These are phyloP conservation scores for Apiosordaria backusii DNA, from an alignment of 495 filamentous ascomycete species.

Conservation along the genomic window DNA sequence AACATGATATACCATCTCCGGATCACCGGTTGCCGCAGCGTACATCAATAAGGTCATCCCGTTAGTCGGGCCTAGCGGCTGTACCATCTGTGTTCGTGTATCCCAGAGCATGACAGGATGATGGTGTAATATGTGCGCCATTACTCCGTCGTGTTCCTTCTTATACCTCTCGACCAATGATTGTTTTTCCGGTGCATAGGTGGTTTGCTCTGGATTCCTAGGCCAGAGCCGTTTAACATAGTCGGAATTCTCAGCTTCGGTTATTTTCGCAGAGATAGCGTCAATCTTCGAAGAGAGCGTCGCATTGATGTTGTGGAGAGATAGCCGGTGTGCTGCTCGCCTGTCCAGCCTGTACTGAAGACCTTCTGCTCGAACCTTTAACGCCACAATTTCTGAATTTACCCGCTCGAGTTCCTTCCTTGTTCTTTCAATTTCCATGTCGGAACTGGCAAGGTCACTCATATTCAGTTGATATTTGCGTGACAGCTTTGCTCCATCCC, in stretches of 20 bases:
- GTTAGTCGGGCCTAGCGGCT: neutral
- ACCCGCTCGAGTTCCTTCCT: neutral
- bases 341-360: no score
- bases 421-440: no score
- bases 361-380: no score
- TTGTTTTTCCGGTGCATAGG: neutral
- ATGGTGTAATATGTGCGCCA: neutral
- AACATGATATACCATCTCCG: neutral
- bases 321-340: no score
- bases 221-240: neutral
- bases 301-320: no score
- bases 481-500: neutral
- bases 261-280: no score
- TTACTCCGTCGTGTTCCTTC: neutral
- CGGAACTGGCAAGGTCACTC: no score
- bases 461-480: neutral
- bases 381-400: no score
- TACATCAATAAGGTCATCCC: constrained; percentile 13
- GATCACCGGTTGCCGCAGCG: constrained; percentile 5
- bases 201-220: neutral
- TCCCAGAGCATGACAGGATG: neutral
- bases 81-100: neutral
- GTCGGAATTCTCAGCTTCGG: neutral
- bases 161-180: neutral
- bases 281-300: no score